Base-by-base conservation (phyloP, 805 yeast species). In the Kregervanrija pseudodelftensis region DNA sequence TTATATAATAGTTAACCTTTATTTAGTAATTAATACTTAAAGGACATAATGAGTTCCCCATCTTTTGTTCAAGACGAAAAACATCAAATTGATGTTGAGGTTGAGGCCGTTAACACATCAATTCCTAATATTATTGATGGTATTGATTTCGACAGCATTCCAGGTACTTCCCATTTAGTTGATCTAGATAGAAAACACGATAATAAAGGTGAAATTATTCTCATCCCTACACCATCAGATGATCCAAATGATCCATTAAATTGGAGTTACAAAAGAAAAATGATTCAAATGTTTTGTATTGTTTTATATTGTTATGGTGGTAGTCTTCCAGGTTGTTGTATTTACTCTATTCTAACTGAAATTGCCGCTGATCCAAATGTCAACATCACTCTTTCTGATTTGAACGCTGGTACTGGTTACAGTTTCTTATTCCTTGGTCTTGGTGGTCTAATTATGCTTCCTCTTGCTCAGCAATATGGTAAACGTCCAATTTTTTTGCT, bases 211-310 rank as follows among this genome's bases (percentile, higher is more conserved):
- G 38, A 44, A 12, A 71, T 80, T 47, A 74, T 82, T 11, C 64
- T 80, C 37, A 72, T 78, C 38, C 88, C 89, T 31, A 76, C 76
- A 9, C 89, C 89, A 2, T 72, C 83, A 0, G 77, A 73, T 42
- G 80, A 80, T 49, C 84, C 86, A 8, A 76, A 81, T 51, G 89
- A 82, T 54, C 88, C 88, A 1, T 64, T 82, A 44, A 80, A 79
- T 54, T 82, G 88, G 88, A 44, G 75, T 1, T 59, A 54, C 17
- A 49, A 55, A 34, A 68, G 84, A 41, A 80, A 80, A 54, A 59
- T 64, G 60, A 37, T 73, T 33, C 69, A 72, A 36, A 62, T 75
- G 42, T 63, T 72, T 39, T 72, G 77, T 52, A 58, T 70, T 47
- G 59, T 68, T 33, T 65, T 71, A 5, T 73, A 70, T 50, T 47